phyloP scores from a whole-genome alignment of 495 filamentous ascomycete genomes.

The Penicillium maclennaniae region DNA sequence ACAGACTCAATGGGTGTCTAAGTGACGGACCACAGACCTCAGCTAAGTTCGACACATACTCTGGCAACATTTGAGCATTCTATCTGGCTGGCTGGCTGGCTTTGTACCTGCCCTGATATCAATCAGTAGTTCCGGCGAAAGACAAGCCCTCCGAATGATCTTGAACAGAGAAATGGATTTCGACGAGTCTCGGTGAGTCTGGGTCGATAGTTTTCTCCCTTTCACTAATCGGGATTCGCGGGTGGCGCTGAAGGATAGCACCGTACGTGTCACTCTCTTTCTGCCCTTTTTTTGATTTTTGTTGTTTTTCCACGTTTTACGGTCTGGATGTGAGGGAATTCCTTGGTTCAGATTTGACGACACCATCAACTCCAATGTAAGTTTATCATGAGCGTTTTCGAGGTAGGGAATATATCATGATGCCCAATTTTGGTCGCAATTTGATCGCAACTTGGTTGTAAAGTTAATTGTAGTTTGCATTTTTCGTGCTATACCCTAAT shows the following conservation, averaged over 20 bases:
- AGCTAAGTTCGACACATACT: conserved; percentile 48
- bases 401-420: conserved; percentile 16
- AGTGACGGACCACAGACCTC: conserved; percentile 24
- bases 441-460: background rate
- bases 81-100: conserved; percentile 16
- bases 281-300: background rate
- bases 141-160: background rate
- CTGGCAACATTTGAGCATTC: conserved; percentile 30
- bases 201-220: conserved; percentile 1
- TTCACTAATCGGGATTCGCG: conserved; percentile 5
- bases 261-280: conserved; percentile 15
- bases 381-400: conserved; percentile 15
- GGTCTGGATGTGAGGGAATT: background rate
- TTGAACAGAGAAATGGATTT: background rate
- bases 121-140: conserved; percentile 36
- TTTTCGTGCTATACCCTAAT: background rate
- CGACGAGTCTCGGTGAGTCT: conserved; percentile 9
- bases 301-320: conserved; percentile 1
- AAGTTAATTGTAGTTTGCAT: too few species aligned
- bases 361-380: conserved; percentile 18
- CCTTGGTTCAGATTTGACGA: conserved; percentile 3
- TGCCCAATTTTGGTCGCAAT: background rate
- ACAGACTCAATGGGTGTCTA: background rate
- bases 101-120: conserved; percentile 32
- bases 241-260: conserved; percentile 9